A percentile compares a stretch with the other conserved stretches of the same genome.
phyloP scores from a whole-genome alignment of 371 early-diverging fungal genomes.

The Saksenaea vasiformis region DNA sequence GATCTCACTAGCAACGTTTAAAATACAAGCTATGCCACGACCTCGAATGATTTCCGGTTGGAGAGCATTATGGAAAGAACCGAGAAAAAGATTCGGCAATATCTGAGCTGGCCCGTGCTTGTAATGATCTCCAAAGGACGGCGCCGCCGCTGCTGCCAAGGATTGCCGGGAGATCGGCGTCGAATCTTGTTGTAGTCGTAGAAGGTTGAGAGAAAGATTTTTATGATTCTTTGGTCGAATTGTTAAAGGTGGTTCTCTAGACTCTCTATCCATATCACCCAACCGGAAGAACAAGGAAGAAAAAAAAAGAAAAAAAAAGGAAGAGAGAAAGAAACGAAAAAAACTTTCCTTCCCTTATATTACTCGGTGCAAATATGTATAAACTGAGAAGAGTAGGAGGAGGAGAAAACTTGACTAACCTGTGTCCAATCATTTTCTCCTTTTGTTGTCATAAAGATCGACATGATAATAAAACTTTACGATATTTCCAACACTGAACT shows the following conservation, averaged over 20 bases:
- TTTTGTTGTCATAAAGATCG: conserved; percentile 5
- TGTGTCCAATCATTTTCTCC: background rate
- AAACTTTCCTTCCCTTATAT: background rate
- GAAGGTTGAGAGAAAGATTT: conserved; percentile 19
- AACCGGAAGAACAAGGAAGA: background rate
- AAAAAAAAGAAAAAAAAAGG: background rate
- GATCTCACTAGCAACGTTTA: conserved; percentile 80
- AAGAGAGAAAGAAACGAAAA: background rate
- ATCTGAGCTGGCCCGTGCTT: conserved; percentile 60
- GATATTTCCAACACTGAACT: background rate
- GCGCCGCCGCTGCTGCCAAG: background rate
- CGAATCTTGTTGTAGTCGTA: background rate
- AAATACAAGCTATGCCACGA: conserved; percentile 54
- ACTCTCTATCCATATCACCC: background rate
- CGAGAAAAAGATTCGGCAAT: conserved; percentile 70
- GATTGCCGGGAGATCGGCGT: background rate
- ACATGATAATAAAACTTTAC: background rate
- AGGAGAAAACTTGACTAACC: background rate
- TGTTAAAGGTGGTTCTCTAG: background rate
- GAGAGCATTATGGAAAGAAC: conserved; percentile 63
- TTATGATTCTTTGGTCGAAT: conserved; percentile 12
- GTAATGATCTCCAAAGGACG: conserved; percentile 6
- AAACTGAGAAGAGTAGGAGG: background rate
- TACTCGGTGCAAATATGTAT: background rate
- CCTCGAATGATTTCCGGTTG: conserved; percentile 35